Evolutionary conservation across 2,329 filamentous ascomycete genomes (phyloP).

Genomic region (Lachnellula hyalina): DNA sequence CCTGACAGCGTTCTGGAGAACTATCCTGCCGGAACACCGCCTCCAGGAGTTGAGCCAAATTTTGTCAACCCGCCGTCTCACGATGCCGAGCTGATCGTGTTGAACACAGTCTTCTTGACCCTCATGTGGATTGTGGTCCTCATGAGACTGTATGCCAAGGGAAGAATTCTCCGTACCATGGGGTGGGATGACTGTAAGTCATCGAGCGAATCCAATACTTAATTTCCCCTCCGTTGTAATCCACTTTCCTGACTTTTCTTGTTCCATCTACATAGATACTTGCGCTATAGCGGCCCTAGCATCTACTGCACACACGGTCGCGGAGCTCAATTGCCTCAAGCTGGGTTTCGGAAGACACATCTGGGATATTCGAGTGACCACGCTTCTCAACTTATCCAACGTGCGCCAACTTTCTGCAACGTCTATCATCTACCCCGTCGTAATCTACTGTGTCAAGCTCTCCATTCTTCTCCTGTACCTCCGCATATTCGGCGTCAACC

Average conservation of each 20-base stretch:
- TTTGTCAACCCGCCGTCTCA: not conserved
- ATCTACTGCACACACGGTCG: not conserved
- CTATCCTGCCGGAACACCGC: not conserved
- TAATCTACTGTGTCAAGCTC: not conserved
- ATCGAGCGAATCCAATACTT: not conserved
- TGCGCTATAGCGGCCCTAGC: not conserved
- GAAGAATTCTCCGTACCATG: not conserved
- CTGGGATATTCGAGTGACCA: not conserved
- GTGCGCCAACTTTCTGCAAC: not conserved
- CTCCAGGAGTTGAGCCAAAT: not conserved
- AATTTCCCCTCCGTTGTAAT: not conserved
- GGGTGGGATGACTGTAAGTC: not conserved
- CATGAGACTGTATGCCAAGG: not conserved
- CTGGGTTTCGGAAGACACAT: not conserved
- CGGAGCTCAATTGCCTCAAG: too few relatives aligned
- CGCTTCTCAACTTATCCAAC: not conserved
- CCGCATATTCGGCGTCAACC: not conserved
- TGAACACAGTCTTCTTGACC: not conserved
- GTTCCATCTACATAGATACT: not conserved
- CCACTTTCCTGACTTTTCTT: not conserved
- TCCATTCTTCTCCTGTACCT: not conserved
- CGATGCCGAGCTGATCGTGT: not conserved
- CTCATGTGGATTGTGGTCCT: not conserved
- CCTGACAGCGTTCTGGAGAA: not conserved
- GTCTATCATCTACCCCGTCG: not conserved